These are phyloP conservation scores for Dendrobium huoshanense DNA, from an alignment of 106 monocot genomes.

Conservation along the genomic window DNA sequence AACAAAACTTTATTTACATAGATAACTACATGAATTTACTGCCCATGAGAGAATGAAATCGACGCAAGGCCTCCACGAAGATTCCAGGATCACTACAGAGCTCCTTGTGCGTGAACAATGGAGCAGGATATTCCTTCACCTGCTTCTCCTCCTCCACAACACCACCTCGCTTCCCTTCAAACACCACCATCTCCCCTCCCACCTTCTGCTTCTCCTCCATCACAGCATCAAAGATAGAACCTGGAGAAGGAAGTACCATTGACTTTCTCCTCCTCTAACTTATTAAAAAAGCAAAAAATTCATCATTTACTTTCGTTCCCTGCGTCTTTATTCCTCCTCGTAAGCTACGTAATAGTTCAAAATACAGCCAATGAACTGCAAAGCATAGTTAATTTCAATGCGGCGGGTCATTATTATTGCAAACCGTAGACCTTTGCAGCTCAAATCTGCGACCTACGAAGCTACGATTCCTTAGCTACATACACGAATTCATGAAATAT, in stretches of 20 bases:
- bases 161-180: not conserved
- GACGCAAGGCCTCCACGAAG: constrained; percentile 56
- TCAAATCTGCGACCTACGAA: not conserved
- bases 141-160: not conserved
- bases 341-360: constrained; percentile 1
- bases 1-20: not conserved
- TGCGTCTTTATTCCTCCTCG: not conserved
- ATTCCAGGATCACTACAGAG: constrained; percentile 22
- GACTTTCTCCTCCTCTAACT: not conserved
- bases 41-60: constrained; percentile 58
- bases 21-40: constrained; percentile 63
- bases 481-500: not conserved
- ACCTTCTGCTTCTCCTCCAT: constrained; percentile 8
- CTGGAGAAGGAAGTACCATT: too few species aligned
- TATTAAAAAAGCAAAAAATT: not conserved
- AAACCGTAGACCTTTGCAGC: not conserved
- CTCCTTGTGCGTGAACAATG: constrained; percentile 48
- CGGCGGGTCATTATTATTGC: constrained; percentile 4
- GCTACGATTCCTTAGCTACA: not conserved
- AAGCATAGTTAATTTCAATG: not conserved
- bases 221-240: not conserved
- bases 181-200: constrained; percentile 7
- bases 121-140: constrained; percentile 47
- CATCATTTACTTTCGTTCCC: not conserved
- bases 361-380: not conserved